These are phyloP conservation scores for Globisporangium sylvaticum DNA, from an alignment of 352 stramenopile species.

Conservation along the genomic window DNA sequence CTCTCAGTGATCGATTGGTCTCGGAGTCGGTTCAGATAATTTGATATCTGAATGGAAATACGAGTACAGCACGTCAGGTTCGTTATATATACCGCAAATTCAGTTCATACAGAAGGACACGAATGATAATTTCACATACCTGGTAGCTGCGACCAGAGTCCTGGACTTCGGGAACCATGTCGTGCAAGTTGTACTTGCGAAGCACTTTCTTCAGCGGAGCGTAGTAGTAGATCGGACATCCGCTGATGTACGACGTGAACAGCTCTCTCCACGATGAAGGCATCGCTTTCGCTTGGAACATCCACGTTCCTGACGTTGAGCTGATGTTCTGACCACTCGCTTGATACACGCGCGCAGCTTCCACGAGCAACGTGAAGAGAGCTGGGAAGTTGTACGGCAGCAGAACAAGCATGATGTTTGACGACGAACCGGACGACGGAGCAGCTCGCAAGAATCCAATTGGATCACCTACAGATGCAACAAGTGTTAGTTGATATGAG, in stretches of 20 bases:
- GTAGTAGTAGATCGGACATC: constrained; percentile 81
- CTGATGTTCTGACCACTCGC: constrained; percentile 78
- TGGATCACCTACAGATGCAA: constrained; percentile 48
- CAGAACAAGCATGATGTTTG: constrained; percentile 64
- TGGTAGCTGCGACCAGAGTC: constrained; percentile 82
- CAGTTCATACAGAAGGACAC: neutral
- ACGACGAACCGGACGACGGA: constrained; percentile 20
- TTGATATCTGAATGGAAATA: constrained; percentile 50
- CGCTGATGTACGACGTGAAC: constrained; percentile 75
- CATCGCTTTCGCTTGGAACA: constrained; percentile 87
- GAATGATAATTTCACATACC: constrained; percentile 15
- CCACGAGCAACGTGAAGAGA: constrained; percentile 77
- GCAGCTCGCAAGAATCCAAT: constrained; percentile 72
- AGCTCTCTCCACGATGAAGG: constrained; percentile 80
- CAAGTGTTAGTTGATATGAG: neutral
- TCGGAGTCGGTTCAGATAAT: constrained; percentile 63
- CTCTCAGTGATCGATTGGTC: constrained; percentile 73
- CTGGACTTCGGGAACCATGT: constrained; percentile 82
- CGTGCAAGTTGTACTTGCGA: constrained; percentile 85
- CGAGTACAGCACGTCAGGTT: neutral
- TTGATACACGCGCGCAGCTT: constrained; percentile 78
- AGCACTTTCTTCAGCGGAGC: constrained; percentile 77
- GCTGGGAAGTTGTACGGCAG: constrained; percentile 88
- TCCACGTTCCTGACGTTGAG: constrained; percentile 56
- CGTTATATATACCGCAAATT: neutral